Base-by-base conservation (phyloP, 441 rosid genomes). In the Pelargonium australe region DNA sequence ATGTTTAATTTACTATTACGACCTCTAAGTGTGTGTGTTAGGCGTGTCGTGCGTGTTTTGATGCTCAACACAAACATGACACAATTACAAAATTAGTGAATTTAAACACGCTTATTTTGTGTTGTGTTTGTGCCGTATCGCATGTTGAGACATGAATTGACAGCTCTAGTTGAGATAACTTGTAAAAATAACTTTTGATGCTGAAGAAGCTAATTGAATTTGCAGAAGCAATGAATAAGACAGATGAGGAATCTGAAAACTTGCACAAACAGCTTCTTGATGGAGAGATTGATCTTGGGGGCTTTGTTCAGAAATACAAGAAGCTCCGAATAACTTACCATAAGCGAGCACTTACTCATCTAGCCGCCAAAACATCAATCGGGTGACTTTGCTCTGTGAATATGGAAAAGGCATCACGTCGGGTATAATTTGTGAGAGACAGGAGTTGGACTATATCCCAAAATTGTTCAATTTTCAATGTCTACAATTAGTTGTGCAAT, bases 251-350 rank as follows among this genome's bases (percentile, higher is more conserved):
- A 80, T 90, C 90, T 2, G 98, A 95, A 69, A 63, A 73, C 8
- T 60, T 89, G 69, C 83, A 90, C 65, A 75, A 80, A 31, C 89
- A 85, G 74, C 85, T 91, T 61, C 83, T 94, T 31, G 88, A 81
- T 13, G 73, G 80, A 69, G 96, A 90, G 84, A 80, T 89, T 3
- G 97, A 90, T 17, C 68, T 84, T 3, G 77, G 77, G 4, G 68
- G 85, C 37, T 89, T 95, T 63, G 83, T 92, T 68, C 90, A 85
- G 70, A 90, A 85, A 76, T 84, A 87, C 80, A 92, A 89, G 82
- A 95, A 85, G 77, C 86, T 85, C 41, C 91, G 99, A 3, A 73
- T 78, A 5, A 74, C 78, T 4, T 92, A 92, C 76, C 95, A 95
- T 70, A 80, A 70, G 8, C 85, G 89, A 13, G 84, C 93, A 23